Evolutionary conservation across 202 grass and related monocot genomes (phyloP).

Genomic region (Bolboschoenoplectus hybrid): DNA sequence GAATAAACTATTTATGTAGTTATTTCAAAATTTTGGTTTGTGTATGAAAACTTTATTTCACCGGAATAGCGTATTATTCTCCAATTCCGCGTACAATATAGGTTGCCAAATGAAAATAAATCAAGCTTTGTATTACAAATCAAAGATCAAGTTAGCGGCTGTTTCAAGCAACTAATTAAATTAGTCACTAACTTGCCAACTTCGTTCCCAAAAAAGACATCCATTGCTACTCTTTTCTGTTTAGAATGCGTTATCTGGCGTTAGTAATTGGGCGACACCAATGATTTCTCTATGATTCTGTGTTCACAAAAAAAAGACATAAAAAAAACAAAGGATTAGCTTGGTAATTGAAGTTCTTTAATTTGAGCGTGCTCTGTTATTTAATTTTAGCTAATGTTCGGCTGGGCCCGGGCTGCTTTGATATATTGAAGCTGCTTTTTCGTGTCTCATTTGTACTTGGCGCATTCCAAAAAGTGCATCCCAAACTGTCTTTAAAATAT

Average conservation of each 20-base stretch:
- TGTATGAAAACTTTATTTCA: too few relatives aligned
- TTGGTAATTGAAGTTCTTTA: background rate
- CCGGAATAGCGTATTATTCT: too few relatives aligned
- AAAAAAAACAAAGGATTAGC: background rate
- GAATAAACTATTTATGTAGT: too few relatives aligned
- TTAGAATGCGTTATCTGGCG: background rate
- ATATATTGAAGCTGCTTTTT: background rate
- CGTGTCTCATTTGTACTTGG: background rate
- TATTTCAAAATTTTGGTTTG: too few relatives aligned
- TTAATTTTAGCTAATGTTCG: background rate
- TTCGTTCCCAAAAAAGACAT: too few relatives aligned
- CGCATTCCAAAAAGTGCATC: background rate
- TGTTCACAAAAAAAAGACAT: background rate
- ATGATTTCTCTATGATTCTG: background rate
- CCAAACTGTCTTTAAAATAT: slow-evolving; percentile 2
- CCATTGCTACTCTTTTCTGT: background rate
- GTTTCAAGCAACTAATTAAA: too few relatives aligned
- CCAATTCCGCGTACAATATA: too few relatives aligned
- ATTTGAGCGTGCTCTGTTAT: background rate
- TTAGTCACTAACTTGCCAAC: too few relatives aligned
- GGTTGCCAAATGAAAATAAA: too few relatives aligned
- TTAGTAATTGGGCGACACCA: background rate
- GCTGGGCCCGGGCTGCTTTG: background rate
- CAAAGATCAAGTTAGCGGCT: background rate
- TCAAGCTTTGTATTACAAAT: too few relatives aligned